Conservation (phyloP, 2,329 filamentous ascomycete genomes). For the Ceratocystis papillata region DNA sequence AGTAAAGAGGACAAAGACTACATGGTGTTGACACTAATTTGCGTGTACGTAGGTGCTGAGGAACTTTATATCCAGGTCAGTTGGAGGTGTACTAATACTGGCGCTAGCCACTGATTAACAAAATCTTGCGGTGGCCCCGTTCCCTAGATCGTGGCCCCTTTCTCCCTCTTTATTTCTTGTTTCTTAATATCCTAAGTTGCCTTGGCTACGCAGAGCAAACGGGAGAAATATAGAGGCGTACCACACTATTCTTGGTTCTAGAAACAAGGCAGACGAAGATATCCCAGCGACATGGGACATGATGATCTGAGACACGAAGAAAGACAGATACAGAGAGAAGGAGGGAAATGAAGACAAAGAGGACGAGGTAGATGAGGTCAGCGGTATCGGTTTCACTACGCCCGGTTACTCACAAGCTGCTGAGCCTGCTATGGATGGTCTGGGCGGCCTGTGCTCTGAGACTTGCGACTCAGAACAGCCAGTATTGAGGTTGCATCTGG, state of each 20-base stretch:
- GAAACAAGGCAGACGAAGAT: neutral
- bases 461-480: neutral
- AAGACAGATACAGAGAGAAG: neutral
- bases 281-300: neutral
- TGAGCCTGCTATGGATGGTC: neutral
- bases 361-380: neutral
- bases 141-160: neutral
- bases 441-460: neutral
- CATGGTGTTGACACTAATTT: neutral
- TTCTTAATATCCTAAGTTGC: neutral
- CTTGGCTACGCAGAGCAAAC: neutral
- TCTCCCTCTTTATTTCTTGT: neutral
- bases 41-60: neutral
- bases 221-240: neutral
- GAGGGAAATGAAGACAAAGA: neutral
- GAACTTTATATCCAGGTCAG: neutral
- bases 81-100: neutral
- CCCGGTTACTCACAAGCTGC: neutral
- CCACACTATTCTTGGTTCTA: neutral
- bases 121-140: neutral
- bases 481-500: neutral
- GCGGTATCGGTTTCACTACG: neutral
- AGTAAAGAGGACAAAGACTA: neutral
- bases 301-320: conserved; percentile 1
- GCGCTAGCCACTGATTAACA: neutral